Evolutionary conservation across 768 basidiomycete genomes (phyloP), one percentile per base, ranked within the genome.

Genomic region (Termitomyces heimii): DNA sequence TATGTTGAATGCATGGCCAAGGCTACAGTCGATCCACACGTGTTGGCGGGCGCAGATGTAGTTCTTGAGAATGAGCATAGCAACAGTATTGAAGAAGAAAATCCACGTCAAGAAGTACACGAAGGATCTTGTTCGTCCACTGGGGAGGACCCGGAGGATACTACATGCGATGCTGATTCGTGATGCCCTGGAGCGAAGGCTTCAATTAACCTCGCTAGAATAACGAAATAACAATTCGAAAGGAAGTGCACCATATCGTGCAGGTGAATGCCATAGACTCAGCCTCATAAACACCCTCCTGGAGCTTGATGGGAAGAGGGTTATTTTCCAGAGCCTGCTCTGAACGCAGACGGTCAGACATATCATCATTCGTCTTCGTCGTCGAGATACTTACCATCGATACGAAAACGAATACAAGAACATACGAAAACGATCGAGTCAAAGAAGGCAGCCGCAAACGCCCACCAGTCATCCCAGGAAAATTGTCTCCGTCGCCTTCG

Each of bases 111-210:
- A 22, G 20, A 12, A 47, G 12, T 48, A 37, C 35, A 58, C 45
- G 31, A 58, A 40, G 22, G 32, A 55, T 31, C 59, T 58, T 22
- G 54, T 51, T n/a, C 53, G 16, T 43, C 55, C 57, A 18, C 28
- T 26, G 1, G 60, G 63, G 5, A 63, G 37, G 10, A 66, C 52
- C 29, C 62, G 60, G 9, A 62, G 50, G 32, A 66, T 59, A 22
- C 62, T 63, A 50, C 60, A 65, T 26, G 59, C 60, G 22, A 66
- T 62, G 31, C 63, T 65, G 28, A 66, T 65, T 47, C 63, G 52
- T 7, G 60, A 60, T 22, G 63, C n/a, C 65, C 65, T 66, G 48
- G 28, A 43, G n/a, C 18, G 32, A 39, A 32, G 43, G 46, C 34
- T n/a, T 20, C 22, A 5, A 14, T 55, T 20, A 24, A 44, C 18